Conservation (phyloP, 108 stramenopile genomes). For the Skeletonema tropicum region DNA sequence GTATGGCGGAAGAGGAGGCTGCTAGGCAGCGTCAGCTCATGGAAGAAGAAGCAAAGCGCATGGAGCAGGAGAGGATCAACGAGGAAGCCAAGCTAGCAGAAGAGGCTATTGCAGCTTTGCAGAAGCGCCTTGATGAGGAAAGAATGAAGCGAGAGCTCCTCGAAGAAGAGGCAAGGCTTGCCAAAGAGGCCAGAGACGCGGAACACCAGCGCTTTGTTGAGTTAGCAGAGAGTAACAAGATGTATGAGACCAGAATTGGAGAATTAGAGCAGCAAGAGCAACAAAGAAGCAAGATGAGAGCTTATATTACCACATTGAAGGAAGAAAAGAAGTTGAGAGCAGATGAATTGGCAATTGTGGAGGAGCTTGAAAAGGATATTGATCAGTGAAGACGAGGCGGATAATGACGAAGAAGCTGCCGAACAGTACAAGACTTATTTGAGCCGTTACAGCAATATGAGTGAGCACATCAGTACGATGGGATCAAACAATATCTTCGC, state of each 20-base stretch:
- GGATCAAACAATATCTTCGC: conserved; percentile 3
- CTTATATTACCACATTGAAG: not conserved
- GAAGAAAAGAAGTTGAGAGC: conserved; percentile 4
- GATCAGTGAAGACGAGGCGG: not conserved
- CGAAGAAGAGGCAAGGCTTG: conserved; percentile 1
- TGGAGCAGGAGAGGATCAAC: not conserved
- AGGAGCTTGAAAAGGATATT: conserved; percentile 2
- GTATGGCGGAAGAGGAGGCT: not conserved
- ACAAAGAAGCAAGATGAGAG: not conserved
- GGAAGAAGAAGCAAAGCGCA: not conserved
- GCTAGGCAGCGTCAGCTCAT: not conserved
- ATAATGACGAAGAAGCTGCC: not conserved
- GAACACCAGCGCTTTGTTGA: not conserved
- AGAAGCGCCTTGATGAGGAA: not conserved
- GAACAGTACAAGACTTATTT: not conserved
- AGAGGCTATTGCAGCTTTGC: not conserved
- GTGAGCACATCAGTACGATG: conserved; percentile 1
- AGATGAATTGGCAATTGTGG: not conserved
- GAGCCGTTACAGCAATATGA: not conserved
- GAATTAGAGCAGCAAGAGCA: not conserved
- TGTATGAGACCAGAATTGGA: conserved; percentile 2
- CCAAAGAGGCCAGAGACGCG: not conserved
- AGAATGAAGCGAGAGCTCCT: not conserved
- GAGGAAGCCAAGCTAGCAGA: conserved; percentile 1
- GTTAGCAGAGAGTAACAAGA: not conserved